phyloP scores from a whole-genome alignment of 768 basidiomycete species.

The Mycena sanguinolenta region DNA sequence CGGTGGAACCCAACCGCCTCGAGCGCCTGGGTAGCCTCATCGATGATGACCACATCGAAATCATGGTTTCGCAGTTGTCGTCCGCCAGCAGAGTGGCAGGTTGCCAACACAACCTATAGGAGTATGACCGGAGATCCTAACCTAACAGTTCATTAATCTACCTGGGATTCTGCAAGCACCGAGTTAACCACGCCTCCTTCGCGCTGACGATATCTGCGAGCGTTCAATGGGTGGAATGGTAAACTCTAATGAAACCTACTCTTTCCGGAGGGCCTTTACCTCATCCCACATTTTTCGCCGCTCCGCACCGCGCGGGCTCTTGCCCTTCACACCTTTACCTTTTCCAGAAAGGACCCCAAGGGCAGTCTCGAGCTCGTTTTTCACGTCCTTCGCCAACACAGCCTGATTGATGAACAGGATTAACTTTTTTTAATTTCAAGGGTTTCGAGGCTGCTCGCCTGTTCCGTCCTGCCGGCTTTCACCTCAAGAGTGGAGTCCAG shows the following conservation, averaged over 20 bases:
- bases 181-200: conserved; percentile 88
- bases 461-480: conserved; percentile 80
- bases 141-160: conserved; percentile 40
- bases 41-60: conserved; percentile 96
- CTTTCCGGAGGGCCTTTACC: conserved; percentile 88
- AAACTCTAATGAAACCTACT: conserved; percentile 66
- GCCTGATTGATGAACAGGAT: conserved; percentile 59
- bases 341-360: conserved; percentile 77
- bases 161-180: conserved; percentile 86
- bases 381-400: conserved; percentile 88
- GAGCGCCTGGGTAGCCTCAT: conserved; percentile 97
- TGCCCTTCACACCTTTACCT: conserved; percentile 81
- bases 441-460: conserved; percentile 52
- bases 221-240: neutral
- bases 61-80: conserved; percentile 79
- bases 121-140: neutral
- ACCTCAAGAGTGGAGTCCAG: conserved; percentile 80
- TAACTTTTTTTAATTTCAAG: neutral
- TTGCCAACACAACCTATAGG: conserved; percentile 86
- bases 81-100: conserved; percentile 94
- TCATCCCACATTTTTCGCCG: conserved; percentile 90
- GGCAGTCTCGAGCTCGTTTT: conserved; percentile 82
- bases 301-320: conserved; percentile 77
- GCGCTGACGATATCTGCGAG: conserved; percentile 83
- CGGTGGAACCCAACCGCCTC: conserved; percentile 76